phyloP scores from a whole-genome alignment of 371 early-diverging fungal species.

The Circinella umbellata region DNA sequence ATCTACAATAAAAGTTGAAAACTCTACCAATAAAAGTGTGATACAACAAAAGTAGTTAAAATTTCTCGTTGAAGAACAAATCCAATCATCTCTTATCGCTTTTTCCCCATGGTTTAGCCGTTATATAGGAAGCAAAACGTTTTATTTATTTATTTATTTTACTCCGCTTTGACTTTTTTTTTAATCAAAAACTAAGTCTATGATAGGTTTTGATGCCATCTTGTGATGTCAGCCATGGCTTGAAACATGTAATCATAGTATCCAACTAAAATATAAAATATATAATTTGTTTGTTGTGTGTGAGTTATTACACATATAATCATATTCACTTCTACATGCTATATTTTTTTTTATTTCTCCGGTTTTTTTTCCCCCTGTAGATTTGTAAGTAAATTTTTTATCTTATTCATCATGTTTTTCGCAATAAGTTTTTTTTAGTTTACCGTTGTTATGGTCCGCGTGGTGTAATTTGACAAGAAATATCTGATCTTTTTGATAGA shows the following conservation, averaged over 20 bases:
- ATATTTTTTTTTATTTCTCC: too few relatives aligned
- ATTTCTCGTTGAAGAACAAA: constrained; percentile 12
- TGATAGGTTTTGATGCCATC: constrained; percentile 23
- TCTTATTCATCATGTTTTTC: neutral
- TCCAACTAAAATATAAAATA: constrained; percentile 28
- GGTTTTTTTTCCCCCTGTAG: too few relatives aligned
- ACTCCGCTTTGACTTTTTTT: neutral
- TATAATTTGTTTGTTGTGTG: too few relatives aligned
- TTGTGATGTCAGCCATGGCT: constrained; percentile 32
- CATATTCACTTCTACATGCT: too few relatives aligned
- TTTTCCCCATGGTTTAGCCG: constrained; percentile 1
- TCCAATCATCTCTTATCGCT: constrained; percentile 12
- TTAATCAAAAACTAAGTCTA: too few relatives aligned
- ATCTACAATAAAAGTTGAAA: neutral
- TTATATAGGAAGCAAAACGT: too few relatives aligned
- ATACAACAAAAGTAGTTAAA: neutral
- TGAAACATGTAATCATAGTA: constrained; percentile 45
- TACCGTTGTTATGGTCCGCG: constrained; percentile 53
- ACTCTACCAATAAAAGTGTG: constrained; percentile 1
- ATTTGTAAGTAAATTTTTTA: constrained; percentile 2
- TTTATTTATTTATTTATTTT: too few relatives aligned
- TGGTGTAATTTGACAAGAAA: constrained; percentile 31
- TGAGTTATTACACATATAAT: too few relatives aligned
- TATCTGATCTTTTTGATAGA: constrained; percentile 25
- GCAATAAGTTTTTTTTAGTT: neutral